A percentile compares a stretch with the other conserved stretches of the same genome.
These are phyloP conservation scores for Grammothele lineata DNA, from an alignment of 768 basidiomycete genomes.

Conservation along the genomic window DNA sequence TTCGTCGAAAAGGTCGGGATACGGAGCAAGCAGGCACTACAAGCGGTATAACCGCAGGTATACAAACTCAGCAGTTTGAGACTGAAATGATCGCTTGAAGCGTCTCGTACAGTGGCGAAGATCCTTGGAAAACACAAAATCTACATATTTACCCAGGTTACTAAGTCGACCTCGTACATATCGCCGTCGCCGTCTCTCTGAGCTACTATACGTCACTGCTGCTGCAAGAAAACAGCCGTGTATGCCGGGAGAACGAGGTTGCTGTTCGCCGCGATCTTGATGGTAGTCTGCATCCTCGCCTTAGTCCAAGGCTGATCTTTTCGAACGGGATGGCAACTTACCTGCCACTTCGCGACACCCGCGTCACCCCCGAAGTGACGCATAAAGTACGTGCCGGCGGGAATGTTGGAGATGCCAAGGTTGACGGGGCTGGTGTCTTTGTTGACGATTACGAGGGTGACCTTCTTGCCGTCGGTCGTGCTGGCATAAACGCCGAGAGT, in stretches of 20 bases:
- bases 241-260: constrained; percentile 13
- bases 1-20: too few relatives aligned
- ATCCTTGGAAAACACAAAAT: background rate
- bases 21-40: too few relatives aligned
- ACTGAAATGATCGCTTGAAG: too few relatives aligned
- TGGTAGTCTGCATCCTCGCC: constrained; percentile 2
- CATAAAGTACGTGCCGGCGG: constrained; percentile 45
- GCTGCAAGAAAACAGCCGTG: constrained; percentile 14
- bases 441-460: constrained; percentile 51
- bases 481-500: constrained; percentile 44
- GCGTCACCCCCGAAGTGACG: constrained; percentile 54
- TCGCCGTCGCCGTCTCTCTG: too few relatives aligned
- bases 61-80: too few relatives aligned
- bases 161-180: too few relatives aligned
- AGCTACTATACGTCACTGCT: constrained; percentile 1
- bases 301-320: background rate
- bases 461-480: constrained; percentile 33
- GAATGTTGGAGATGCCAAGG: constrained; percentile 40
- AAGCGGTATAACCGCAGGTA: too few relatives aligned
- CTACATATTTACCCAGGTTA: too few relatives aligned
- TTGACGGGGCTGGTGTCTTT: constrained; percentile 36
- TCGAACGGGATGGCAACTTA: constrained; percentile 12
- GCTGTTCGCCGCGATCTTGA: constrained; percentile 2
- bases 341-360: constrained; percentile 54
- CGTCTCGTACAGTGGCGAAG: too few relatives aligned